Conservation (phyloP, 2,329 filamentous ascomycete genomes). For the Epicoccum sorghinum region DNA sequence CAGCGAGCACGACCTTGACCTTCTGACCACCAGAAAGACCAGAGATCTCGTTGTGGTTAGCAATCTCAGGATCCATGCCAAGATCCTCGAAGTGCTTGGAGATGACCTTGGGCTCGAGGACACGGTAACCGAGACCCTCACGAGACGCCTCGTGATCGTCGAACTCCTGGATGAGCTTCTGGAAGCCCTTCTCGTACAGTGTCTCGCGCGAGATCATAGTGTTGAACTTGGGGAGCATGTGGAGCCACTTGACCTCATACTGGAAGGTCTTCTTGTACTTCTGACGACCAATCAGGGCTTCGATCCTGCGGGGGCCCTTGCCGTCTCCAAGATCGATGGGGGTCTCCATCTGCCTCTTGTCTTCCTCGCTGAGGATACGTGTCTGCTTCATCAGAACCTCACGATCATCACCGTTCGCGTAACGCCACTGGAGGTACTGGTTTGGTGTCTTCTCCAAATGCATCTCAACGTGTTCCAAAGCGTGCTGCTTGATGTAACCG, state of each 20-base stretch:
- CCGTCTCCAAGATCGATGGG: conserved; percentile 84
- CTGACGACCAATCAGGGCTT: conserved; percentile 90
- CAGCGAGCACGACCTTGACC: conserved; percentile 97
- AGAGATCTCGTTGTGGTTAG: conserved; percentile 97
- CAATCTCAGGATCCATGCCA: conserved; percentile 94
- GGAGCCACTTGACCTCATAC: conserved; percentile 96
- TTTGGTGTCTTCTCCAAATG: conserved; percentile 99
- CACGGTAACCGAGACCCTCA: conserved; percentile 94
- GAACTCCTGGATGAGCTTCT: conserved; percentile 95
- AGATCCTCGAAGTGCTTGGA: conserved; percentile 98
- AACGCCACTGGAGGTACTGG: conserved; percentile 98
- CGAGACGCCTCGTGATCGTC: conserved; percentile 99
- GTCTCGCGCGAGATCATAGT: conserved; percentile 92
- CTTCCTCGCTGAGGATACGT: conserved; percentile 82
- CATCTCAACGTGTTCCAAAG: conserved; percentile 98
- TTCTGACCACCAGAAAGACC: conserved; percentile 96
- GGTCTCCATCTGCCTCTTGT: conserved; percentile 91
- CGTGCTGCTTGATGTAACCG: conserved; percentile 99
- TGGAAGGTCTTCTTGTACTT: conserved; percentile 99
- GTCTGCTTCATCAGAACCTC: conserved; percentile 98
- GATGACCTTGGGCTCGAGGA: conserved; percentile 91
- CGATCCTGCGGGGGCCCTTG: conserved; percentile 76
- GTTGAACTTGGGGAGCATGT: conserved; percentile 90
- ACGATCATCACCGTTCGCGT: conserved; percentile 94
- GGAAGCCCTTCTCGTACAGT: conserved; percentile 81